Evolutionary conservation across 192 early-diverging fungal genomes (phyloP), one percentile per base, ranked within the genome.

Genomic region (Coemansia sp.): DNA sequence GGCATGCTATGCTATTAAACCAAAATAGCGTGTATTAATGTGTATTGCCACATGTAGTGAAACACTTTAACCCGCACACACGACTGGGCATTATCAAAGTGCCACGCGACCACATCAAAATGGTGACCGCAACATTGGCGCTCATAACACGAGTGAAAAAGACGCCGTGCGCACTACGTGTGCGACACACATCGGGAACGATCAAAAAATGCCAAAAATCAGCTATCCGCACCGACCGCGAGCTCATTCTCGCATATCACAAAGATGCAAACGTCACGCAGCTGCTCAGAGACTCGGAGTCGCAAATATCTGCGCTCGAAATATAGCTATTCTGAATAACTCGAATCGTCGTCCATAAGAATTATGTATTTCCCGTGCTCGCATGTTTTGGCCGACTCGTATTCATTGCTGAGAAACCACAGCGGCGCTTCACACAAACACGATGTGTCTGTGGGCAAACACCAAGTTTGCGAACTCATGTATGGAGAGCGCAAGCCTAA

Each of bases 151-250:
- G 68, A 16, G 49, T 64, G 6, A 66, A 43, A 51, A 73, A 71
- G 55, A 17, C 59, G 25, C 60, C 52, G 35, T 80, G 68, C 11
- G 31, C 54, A 10, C 43, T 74, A 1, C 71, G 77, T 19, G 61
- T 80, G 4, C 62, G 64, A 47, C 77, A 80, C 52, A 65, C 74
- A 9, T 74, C 77, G 12, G 77, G 77, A 3, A 80, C 77, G 3
- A 80, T 80, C 37, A 80, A 80, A 62, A 80, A 74, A 29, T 80
- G 77, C 61, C 77, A 80, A 53, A 59, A 50, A 16, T 64, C 77
- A 10, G 65, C 77, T 10, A 74, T 80, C 22, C 63, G 62, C 3
- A 66, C 61, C 12, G 68, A 71, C 58, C 62, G 77, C 9, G 71
- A 74, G 45, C 55, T 80, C 43, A 73, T 80, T 10, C 61, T 74